Evolutionary conservation across 257 asterid genomes (phyloP).

Genomic region (Solanum lycopersicoides): DNA sequence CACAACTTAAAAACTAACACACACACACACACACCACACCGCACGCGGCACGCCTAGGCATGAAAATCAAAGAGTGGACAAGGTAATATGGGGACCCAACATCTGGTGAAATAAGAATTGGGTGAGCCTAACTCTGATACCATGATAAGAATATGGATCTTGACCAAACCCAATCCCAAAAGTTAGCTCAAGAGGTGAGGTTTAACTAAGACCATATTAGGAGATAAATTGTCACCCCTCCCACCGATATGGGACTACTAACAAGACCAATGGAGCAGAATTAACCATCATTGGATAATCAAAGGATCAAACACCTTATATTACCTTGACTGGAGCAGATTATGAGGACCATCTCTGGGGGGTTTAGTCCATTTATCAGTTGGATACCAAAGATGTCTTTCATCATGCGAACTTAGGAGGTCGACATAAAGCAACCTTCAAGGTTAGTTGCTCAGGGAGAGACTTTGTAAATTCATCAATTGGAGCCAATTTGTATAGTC

Average conservation of each 20-base stretch:
- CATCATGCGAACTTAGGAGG: neutral
- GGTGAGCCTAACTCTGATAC: neutral
- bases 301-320: neutral
- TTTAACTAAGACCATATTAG: neutral
- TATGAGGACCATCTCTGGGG: neutral
- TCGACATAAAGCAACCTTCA: neutral
- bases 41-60: neutral
- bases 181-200: neutral
- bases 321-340: neutral
- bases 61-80: neutral
- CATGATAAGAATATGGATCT: neutral
- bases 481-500: neutral
- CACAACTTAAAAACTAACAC: neutral
- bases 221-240: neutral
- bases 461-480: neutral
- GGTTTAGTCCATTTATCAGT: neutral
- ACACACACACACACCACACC: neutral
- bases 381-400: neutral
- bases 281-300: neutral
- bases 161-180: neutral
- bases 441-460: neutral
- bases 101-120: neutral
- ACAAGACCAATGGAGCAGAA: neutral
- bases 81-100: neutral
- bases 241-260: neutral